These are phyloP conservation scores for Aspergillus proliferans DNA, from an alignment of 2,329 filamentous ascomycete genomes.

Conservation along the genomic window DNA sequence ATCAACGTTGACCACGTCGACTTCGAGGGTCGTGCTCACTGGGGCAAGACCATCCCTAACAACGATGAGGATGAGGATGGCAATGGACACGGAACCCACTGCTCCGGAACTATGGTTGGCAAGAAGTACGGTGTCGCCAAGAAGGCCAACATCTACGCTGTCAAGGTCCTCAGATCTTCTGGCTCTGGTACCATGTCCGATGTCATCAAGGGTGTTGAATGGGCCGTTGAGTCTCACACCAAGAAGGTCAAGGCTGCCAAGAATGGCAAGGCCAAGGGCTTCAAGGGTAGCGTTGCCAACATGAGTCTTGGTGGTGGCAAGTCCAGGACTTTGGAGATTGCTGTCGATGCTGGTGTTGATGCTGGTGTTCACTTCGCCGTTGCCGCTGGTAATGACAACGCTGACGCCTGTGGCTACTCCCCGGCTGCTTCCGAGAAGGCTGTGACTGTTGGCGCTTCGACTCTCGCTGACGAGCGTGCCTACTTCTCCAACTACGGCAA, in stretches of 20 bases:
- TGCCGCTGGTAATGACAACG: conserved; percentile 96
- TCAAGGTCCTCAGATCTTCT: conserved; percentile 97
- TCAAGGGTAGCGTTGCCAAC: conserved; percentile 99
- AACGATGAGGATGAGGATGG: conserved; percentile 85
- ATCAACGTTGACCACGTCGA: conserved; percentile 92
- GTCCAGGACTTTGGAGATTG: conserved; percentile 81
- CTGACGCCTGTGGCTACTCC: conserved; percentile 98
- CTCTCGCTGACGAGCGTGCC: conserved; percentile 86
- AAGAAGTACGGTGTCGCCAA: conserved; percentile 99
- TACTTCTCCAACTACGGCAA: conserved; percentile 99
- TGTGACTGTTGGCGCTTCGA: conserved; percentile 92
- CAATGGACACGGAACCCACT: conserved; percentile 98
- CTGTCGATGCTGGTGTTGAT: conserved; percentile 87
- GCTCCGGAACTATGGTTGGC: conserved; percentile 94
- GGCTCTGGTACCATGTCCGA: conserved; percentile 98
- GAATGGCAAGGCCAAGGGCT: conserved; percentile 85
- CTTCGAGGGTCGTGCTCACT: conserved; percentile 90
- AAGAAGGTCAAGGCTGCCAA: conserved; percentile 72
- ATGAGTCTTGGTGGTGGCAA: conserved; percentile 99
- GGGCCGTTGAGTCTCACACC: conserved; percentile 72
- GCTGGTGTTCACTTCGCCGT: conserved; percentile 96
- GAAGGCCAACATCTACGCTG: conserved; percentile 93
- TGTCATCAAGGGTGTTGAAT: conserved; percentile 97
- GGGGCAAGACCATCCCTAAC: conserved; percentile 91
- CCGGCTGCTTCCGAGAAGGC: conserved; percentile 87